A percentile compares a stretch with the other conserved stretches of the same genome.
Conservation (phyloP, 2,329 filamentous ascomycete species). For the Pseudogymnoascus pannorum region DNA sequence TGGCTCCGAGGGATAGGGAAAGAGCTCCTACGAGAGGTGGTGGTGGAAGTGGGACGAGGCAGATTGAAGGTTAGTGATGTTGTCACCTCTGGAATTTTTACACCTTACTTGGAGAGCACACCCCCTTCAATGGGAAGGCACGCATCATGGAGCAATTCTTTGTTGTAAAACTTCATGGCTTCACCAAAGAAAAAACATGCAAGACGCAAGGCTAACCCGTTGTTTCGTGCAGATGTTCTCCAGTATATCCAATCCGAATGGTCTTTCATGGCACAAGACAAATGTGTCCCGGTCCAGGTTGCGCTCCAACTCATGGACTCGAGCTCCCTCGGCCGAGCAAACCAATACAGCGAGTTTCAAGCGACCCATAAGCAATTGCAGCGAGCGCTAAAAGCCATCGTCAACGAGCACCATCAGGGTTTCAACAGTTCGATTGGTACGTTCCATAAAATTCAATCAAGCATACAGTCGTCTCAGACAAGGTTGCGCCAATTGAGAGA, state of each 20-base stretch:
- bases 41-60: conserved; percentile 13
- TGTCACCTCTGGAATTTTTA: neutral
- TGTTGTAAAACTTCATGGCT: neutral
- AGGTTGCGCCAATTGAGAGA: conserved; percentile 77
- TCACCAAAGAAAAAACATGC: neutral
- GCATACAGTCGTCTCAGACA: conserved; percentile 81
- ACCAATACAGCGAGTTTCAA: conserved; percentile 79
- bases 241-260: conserved; percentile 82
- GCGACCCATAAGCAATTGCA: conserved; percentile 84
- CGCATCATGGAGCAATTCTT: neutral
- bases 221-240: conserved; percentile 44
- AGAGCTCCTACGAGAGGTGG: conserved; percentile 4
- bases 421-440: conserved; percentile 99
- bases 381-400: conserved; percentile 83
- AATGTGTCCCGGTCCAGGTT: conserved; percentile 88
- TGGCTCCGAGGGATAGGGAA: neutral
- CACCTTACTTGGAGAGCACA: neutral
- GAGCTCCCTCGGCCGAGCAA: conserved; percentile 85
- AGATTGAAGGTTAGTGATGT: conserved; percentile 14
- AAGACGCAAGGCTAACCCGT: neutral
- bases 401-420: conserved; percentile 97
- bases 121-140: neutral
- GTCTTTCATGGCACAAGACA: conserved; percentile 81
- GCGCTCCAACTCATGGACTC: conserved; percentile 91
- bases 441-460: conserved; percentile 96